Evolutionary conservation across 169 alveolate genomes (phyloP).

Genomic region (Eimeria sp.): DNA sequence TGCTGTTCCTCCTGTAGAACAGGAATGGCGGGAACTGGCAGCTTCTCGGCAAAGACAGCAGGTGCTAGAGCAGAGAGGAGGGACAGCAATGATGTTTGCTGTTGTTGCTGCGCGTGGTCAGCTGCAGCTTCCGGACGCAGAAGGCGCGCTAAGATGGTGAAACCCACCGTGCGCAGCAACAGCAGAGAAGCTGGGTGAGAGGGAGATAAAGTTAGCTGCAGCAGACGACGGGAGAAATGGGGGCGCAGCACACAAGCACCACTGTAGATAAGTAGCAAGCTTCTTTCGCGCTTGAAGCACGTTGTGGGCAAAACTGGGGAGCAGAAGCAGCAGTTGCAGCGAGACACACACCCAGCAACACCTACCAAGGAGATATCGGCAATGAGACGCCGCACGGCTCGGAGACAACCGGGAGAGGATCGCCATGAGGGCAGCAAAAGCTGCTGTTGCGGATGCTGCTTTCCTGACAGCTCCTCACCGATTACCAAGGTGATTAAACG

Average conservation of each 20-base stretch:
- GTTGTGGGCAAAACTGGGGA: background rate
- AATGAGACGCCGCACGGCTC: slow-evolving; percentile 62
- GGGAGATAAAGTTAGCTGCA: slow-evolving; percentile 67
- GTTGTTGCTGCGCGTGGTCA: slow-evolving; percentile 37
- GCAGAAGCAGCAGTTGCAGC: slow-evolving; percentile 11
- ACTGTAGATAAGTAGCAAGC: background rate
- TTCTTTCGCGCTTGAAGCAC: too few relatives aligned
- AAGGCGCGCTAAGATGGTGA: slow-evolving; percentile 46
- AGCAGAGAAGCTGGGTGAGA: slow-evolving; percentile 64
- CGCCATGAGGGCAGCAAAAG: slow-evolving; percentile 32
- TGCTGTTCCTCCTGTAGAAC: slow-evolving; percentile 41
- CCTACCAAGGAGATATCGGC: slow-evolving; percentile 54
- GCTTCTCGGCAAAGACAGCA: slow-evolving; percentile 69
- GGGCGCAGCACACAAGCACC: background rate
- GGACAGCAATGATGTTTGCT: slow-evolving; percentile 61
- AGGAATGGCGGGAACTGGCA: slow-evolving; percentile 37
- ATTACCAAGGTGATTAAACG: slow-evolving; percentile 30
- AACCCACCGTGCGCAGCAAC: slow-evolving; percentile 52
- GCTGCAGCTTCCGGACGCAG: slow-evolving; percentile 56
- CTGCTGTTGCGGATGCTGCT: slow-evolving; percentile 58
- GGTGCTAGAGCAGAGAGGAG: slow-evolving; percentile 59
- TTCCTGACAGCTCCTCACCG: slow-evolving; percentile 34
- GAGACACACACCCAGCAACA: background rate
- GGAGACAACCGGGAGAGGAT: slow-evolving; percentile 60
- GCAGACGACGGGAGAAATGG: background rate